These are phyloP conservation scores for Argentina anserina DNA, from an alignment of 306 rosid genomes.

Conservation along the genomic window DNA sequence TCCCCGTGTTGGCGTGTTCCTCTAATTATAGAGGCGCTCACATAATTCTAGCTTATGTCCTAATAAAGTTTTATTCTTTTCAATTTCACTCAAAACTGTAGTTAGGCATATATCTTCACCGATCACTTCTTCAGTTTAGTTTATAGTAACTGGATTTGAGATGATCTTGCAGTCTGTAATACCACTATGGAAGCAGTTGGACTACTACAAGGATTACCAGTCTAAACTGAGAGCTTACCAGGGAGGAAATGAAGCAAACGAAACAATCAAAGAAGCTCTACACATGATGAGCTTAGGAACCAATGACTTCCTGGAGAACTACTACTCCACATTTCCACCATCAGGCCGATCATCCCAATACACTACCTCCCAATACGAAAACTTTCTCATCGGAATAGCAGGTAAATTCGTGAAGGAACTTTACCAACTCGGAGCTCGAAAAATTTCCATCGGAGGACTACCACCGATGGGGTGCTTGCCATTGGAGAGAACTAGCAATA, in stretches of 20 bases:
- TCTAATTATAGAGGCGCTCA: no score
- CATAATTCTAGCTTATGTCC: no score
- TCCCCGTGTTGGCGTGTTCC: no score
- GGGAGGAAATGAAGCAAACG: constrained; percentile 47
- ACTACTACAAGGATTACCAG: constrained; percentile 67
- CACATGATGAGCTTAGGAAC: constrained; percentile 76
- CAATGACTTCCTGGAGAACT: constrained; percentile 85
- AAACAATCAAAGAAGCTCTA: constrained; percentile 49
- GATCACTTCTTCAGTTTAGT: no score
- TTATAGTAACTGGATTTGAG: not conserved
- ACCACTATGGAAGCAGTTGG: constrained; percentile 76
- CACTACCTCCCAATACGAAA: constrained; percentile 48
- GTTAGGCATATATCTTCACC: no score
- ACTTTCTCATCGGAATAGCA: constrained; percentile 57
- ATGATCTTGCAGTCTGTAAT: constrained; percentile 64
- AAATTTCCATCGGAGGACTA: constrained; percentile 78
- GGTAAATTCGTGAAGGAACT: constrained; percentile 52
- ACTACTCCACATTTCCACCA: constrained; percentile 39
- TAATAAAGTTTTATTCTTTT: no score
- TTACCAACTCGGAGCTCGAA: constrained; percentile 71
- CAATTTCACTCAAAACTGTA: no score
- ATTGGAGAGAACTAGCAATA: constrained; percentile 65
- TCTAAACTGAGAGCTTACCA: constrained; percentile 44
- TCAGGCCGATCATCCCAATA: constrained; percentile 50
- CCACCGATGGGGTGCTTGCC: constrained; percentile 99